Base-by-base conservation (phyloP, 2,329 filamentous ascomycete species). In the Penicillium frequentans region DNA sequence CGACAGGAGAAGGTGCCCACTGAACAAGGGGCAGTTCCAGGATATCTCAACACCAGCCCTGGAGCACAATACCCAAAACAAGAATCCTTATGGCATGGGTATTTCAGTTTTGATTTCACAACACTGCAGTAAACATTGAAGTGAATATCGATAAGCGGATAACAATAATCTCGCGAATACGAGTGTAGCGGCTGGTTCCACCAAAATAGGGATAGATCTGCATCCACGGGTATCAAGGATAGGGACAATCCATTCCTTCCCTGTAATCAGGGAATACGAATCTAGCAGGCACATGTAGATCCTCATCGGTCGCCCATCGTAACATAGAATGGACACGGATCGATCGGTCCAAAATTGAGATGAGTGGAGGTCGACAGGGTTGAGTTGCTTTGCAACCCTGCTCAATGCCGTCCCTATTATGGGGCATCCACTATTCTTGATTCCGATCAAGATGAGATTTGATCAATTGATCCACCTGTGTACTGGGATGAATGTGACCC, bases 251-350 rank as follows among this genome's bases (percentile, higher is more conserved):
- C 58, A 58, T 61, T 58, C 56, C 39, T 56, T 19, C 51, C 46
- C 37, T 52, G 24, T 42, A 35, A 37, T 21, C 24, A 31, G 11
- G 43, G 21, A n/a, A 19, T 37, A 27, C 26, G 13, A 23, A 23
- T 29, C 26, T 31, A 44, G 26, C 50, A 54, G 47, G 14, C 21
- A 7, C 5, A 31, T 58, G 58, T 33, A 49, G 56, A 61, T 61
- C 55, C 13, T 16, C n/a, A 33, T 46, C 47, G 45, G 58, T 58
- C 55, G 56, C 58, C 58, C 44, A 37, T 56, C 44, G 55, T 58
- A 54, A 61, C 53, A 24, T 6, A 37, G 50, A 56, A 47, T 39
- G 46, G 48, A 31, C 31, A 27, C 21, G 26, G 50, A 14, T 54
- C 7, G 26, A 55, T 13, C n/a, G 26, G 27, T n/a, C 24, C 7